Base-by-base conservation (phyloP, 2,329 filamentous ascomycete species). In the Didymella sp. region DNA sequence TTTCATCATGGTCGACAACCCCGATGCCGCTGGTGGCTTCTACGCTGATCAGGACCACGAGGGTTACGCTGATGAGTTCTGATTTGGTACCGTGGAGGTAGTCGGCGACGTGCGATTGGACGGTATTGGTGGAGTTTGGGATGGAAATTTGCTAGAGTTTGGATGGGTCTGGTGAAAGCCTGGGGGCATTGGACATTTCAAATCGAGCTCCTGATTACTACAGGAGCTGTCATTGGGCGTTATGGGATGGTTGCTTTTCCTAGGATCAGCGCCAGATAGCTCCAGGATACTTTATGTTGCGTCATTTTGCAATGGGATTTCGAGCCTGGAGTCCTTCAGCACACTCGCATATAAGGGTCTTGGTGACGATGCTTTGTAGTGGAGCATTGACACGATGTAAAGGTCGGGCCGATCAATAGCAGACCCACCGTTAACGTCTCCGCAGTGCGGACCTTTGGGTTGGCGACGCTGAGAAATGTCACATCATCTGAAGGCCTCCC, bases 1-100 rank as follows among this genome's bases (percentile, higher is more conserved):
- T 0, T 81, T 78, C 62, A 78, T 80, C 51, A 64, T 79, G 47
- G 72, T 77, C 1, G 73, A 79, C 17, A 70, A 74, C 15, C 63
- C 69, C 1, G 67, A 70, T 22, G 51, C 63, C 27, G 48, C 57
- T 4, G 69, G 68, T n/a, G 68, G 72, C n/a, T 73, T 73, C 56
- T 25, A 60, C 21, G 71, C 72, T 8, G 70, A 73, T 37, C 30
- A 35, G 1, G 72, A 74, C 41, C 61, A 76, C 30, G 74, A 77
- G 59, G 69, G 67, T 2, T 73, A 66, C 50, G 67, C 64, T 4
- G 69, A 75, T 21, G 72, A 74, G 19, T 31, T 64, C 6, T 73
- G 51, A 50, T 44, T 22, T 12, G 30, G 8, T 12, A 4, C 6
- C 37, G 33, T 37, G 28, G 40, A 21, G 31, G 41, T 2, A 24